Percentiles rank a stretch among this genome's conserved stretches.
Evolutionary conservation across 2,329 filamentous ascomycete species (phyloP).

Genomic region (Colletotrichum simmondsii): DNA sequence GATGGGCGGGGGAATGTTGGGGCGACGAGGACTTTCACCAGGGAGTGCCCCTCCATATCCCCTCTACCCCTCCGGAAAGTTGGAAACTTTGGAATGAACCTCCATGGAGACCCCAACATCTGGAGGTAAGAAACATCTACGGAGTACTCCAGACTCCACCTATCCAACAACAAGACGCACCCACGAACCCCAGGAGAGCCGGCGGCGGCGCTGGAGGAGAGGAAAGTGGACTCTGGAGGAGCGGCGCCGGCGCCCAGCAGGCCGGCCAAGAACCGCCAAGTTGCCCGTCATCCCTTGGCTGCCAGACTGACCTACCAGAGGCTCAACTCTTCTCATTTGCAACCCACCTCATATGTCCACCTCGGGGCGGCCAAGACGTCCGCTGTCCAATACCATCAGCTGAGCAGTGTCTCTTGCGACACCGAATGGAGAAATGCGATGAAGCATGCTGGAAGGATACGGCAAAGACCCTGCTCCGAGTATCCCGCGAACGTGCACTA

Average conservation of each 20-base stretch:
- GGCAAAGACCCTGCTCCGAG: constrained; percentile 12
- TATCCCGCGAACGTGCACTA: constrained; percentile 11
- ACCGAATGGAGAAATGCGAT: constrained; percentile 10
- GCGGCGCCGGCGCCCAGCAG: constrained; percentile 9
- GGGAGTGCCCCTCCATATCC: neutral
- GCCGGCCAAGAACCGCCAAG: constrained; percentile 28
- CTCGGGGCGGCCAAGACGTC: constrained; percentile 30
- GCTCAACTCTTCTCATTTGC: neutral
- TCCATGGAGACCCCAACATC: neutral
- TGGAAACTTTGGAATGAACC: neutral
- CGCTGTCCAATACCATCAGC: constrained; percentile 23
- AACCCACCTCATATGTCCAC: constrained; percentile 9
- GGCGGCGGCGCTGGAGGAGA: constrained; percentile 25
- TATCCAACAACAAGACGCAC: neutral
- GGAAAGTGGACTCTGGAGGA: constrained; percentile 27
- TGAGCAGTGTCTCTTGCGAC: neutral
- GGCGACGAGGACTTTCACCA: neutral
- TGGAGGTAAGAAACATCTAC: neutral
- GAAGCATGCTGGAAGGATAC: neutral
- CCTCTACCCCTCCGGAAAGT: neutral
- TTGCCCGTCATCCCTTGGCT: constrained; percentile 24
- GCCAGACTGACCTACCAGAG: constrained; percentile 2
- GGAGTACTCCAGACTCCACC: neutral
- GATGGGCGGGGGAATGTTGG: constrained; percentile 26
- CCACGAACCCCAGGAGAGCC: neutral